Evolutionary conservation across 2,329 filamentous ascomycete genomes (phyloP).

Genomic region (Sarocladium kiliense): DNA sequence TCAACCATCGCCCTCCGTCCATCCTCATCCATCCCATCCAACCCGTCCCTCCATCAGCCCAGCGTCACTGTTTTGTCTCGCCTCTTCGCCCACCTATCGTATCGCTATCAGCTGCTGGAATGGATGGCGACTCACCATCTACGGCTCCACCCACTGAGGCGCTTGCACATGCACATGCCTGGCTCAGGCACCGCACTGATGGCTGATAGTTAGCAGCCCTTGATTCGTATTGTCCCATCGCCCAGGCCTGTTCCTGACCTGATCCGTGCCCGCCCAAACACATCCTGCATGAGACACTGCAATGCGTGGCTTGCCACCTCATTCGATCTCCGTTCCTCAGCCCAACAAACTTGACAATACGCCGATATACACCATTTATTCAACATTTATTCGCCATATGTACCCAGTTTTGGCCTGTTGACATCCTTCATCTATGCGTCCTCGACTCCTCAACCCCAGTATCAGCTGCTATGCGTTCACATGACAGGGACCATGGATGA

Average conservation of each 20-base stretch:
- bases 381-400: not conserved
- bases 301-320: not conserved
- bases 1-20: not conserved
- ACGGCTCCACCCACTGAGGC: not conserved
- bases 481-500: not conserved
- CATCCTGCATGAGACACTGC: not conserved
- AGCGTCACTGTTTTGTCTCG: not conserved
- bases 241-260: not conserved
- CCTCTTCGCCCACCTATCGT: not conserved
- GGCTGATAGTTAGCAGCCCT: not conserved
- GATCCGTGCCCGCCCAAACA: not conserved
- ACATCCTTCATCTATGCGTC: not conserved
- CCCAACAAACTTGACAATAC: not conserved
- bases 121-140: not conserved
- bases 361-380: too few relatives aligned
- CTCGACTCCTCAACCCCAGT: not conserved
- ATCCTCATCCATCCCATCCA: not conserved
- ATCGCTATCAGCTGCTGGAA: not conserved
- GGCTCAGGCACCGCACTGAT: not conserved
- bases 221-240: not conserved
- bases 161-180: not conserved
- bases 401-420: not conserved
- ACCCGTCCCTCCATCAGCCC: not conserved
- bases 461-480: not conserved
- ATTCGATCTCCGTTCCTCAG: not conserved